These are phyloP conservation scores for Fusarium lyarnte DNA, from an alignment of 2,329 filamentous ascomycete genomes.

Conservation along the genomic window DNA sequence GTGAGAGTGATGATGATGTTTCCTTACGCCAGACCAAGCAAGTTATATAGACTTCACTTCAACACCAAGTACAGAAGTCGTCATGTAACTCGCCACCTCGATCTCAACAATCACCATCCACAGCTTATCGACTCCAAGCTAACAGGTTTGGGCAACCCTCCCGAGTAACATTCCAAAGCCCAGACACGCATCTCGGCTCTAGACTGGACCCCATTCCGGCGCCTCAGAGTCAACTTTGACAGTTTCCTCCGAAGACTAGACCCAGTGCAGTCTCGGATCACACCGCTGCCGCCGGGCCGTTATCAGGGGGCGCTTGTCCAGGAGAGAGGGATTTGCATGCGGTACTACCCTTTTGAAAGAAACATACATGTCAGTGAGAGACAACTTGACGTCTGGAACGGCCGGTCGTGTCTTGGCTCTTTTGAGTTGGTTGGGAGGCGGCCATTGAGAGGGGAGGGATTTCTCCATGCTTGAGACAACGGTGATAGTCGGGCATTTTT, in stretches of 20 bases:
- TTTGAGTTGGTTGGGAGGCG: not conserved
- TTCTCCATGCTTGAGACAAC: not conserved
- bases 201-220: slow-evolving; percentile 2
- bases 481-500: not conserved
- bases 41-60: slow-evolving; percentile 19
- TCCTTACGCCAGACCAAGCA: not conserved
- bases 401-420: not conserved
- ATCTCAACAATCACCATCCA: not conserved
- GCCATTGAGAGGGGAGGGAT: not conserved
- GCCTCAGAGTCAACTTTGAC: not conserved
- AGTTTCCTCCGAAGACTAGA: slow-evolving; percentile 4
- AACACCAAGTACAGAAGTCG: not conserved
- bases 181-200: not conserved
- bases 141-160: not conserved
- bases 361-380: not conserved
- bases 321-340: not conserved
- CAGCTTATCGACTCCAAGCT: not conserved
- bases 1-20: not conserved
- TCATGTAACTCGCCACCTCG: not conserved
- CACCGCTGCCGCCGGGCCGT: slow-evolving; percentile 29
- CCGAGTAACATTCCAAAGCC: slow-evolving; percentile 17
- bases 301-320: not conserved
- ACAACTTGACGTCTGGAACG: not conserved
- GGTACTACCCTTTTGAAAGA: not conserved
- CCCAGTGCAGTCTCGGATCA: not conserved